A percentile compares a stretch with the other conserved stretches of the same genome.
phyloP scores from a whole-genome alignment of 257 asterid genomes.

The Solanum etuberosum region DNA sequence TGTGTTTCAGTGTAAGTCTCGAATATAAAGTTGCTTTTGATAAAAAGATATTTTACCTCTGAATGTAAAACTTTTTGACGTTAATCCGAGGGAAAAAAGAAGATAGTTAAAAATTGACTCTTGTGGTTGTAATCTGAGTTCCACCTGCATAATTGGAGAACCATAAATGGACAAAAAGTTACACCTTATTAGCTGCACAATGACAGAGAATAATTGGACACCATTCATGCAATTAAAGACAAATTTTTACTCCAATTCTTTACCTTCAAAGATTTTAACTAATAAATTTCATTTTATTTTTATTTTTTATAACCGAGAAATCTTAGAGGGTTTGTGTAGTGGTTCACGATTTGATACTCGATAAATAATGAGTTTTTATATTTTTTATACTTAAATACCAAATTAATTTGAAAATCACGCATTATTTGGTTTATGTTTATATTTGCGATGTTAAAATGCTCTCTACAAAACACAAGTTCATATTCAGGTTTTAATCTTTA shows the following conservation, averaged over 20 bases:
- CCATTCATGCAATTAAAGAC: neutral
- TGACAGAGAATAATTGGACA: slow-evolving; percentile 1
- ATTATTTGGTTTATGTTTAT: neutral
- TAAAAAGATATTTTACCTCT: neutral
- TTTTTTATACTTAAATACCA: neutral
- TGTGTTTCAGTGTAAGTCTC: rapidly evolving
- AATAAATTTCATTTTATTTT: neutral
- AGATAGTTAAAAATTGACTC: neutral
- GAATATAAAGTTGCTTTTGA: rapidly evolving
- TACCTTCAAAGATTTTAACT: neutral
- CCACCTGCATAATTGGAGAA: neutral
- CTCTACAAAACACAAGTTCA: too few species aligned
- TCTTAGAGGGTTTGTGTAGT: neutral
- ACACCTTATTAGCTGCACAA: slow-evolving; percentile 11
- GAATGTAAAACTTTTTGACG: neutral
- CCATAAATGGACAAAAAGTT: neutral
- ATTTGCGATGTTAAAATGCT: neutral
- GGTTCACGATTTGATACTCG: neutral
- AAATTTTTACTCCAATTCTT: slow-evolving; percentile 4
- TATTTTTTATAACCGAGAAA: neutral
- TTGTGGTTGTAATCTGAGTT: neutral
- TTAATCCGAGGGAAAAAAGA: neutral
- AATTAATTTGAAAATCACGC: neutral
- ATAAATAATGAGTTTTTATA: neutral
- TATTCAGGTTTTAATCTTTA: too few species aligned